These are phyloP conservation scores for Geosmithia putterillii DNA, from an alignment of 2,329 filamentous ascomycete species.

Conservation along the genomic window DNA sequence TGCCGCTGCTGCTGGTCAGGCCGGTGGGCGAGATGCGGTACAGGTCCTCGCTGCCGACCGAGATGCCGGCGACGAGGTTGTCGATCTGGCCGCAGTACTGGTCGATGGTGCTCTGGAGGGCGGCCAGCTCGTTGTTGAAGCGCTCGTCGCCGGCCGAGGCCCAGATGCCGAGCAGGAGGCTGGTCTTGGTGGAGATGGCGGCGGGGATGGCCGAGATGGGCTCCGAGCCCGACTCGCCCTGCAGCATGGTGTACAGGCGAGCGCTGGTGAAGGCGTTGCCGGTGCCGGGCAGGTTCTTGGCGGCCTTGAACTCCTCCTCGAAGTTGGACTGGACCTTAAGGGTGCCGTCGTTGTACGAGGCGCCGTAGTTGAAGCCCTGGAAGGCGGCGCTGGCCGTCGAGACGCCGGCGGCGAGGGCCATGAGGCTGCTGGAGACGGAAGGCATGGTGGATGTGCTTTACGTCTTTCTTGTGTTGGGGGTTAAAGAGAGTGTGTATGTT, in stretches of 20 bases:
- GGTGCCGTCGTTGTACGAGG: slow-evolving; percentile 45
- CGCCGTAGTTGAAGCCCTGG: slow-evolving; percentile 66
- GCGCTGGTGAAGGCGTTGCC: slow-evolving; percentile 52
- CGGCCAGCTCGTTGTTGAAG: slow-evolving; percentile 62
- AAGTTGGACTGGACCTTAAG: slow-evolving; percentile 53
- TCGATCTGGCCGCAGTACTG: slow-evolving; percentile 57
- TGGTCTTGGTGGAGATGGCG: slow-evolving; percentile 68
- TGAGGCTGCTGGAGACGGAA: slow-evolving; percentile 10
- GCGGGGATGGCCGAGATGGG: slow-evolving; percentile 67
- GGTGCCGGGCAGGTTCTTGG: slow-evolving; percentile 51
- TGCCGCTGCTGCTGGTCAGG: slow-evolving; percentile 42
- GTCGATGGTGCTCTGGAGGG: slow-evolving; percentile 55
- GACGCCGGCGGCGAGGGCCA: slow-evolving; percentile 20
- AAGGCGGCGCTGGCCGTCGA: slow-evolving; percentile 23
- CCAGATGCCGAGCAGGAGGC: slow-evolving; percentile 76
- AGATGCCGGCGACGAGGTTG: slow-evolving; percentile 65
- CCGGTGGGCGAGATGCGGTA: slow-evolving; percentile 69
- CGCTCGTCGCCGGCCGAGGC: slow-evolving; percentile 51
- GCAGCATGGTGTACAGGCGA: slow-evolving; percentile 67
- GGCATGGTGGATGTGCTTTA: background rate
- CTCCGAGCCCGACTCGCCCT: slow-evolving; percentile 51
- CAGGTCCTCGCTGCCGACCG: slow-evolving; percentile 76
- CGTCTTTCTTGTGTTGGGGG: background rate
- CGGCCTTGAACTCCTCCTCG: slow-evolving; percentile 56
- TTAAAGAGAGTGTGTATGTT: background rate